Evolutionary conservation across 768 basidiomycete genomes (phyloP).

Genomic region (Lactarius psammicola): DNA sequence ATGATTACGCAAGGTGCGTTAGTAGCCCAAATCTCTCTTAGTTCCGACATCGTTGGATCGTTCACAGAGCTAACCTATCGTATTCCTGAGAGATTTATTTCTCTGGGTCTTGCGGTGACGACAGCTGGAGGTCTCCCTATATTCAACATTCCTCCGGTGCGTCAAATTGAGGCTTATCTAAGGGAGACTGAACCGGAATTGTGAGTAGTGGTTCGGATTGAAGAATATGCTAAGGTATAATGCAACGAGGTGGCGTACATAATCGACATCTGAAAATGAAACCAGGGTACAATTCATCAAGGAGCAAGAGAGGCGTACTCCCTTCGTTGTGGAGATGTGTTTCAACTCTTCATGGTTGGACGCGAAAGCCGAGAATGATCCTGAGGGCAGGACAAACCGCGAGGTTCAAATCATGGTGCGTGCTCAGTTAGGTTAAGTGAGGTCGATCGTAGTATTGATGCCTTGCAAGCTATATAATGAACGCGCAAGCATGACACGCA

Average conservation of each 20-base stretch:
- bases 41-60: background rate
- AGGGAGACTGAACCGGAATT: background rate
- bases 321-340: constrained; percentile 54
- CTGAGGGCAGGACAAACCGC: constrained; percentile 59
- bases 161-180: constrained; percentile 26
- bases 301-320: constrained; percentile 49
- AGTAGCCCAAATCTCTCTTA: background rate
- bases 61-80: constrained; percentile 60
- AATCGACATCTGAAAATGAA: background rate
- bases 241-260: background rate
- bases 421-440: constrained; percentile 7
- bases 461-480: constrained; percentile 43
- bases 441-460: background rate
- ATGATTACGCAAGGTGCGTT: constrained; percentile 75
- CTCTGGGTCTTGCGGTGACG: constrained; percentile 67
- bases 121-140: constrained; percentile 59
- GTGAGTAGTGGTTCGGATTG: constrained; percentile 30
- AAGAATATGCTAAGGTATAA: constrained; percentile 13
- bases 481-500: constrained; percentile 52
- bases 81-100: constrained; percentile 64
- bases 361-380: constrained; percentile 50
- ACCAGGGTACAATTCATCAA: constrained; percentile 39
- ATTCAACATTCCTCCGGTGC: constrained; percentile 64
- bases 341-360: constrained; percentile 64
- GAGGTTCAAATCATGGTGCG: constrained; percentile 57